These are phyloP conservation scores for Thielaviopsis cerberus DNA, from an alignment of 2,329 filamentous ascomycete species.

Conservation along the genomic window DNA sequence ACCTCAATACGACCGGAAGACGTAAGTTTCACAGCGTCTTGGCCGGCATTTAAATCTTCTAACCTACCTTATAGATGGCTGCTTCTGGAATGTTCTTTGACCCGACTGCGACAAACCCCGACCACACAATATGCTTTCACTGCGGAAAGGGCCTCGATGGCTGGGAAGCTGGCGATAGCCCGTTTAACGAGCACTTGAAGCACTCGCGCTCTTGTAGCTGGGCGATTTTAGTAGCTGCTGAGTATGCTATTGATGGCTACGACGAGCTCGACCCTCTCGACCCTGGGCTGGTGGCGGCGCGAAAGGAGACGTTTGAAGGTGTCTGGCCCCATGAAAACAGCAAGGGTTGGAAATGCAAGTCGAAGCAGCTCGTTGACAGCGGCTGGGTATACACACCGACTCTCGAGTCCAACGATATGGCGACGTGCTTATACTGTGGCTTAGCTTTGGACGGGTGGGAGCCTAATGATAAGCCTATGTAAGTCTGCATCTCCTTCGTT, in stretches of 20 bases:
- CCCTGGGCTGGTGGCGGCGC: slow-evolving; percentile 52
- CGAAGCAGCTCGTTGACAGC: slow-evolving; percentile 75
- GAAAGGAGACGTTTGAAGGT: slow-evolving; percentile 65
- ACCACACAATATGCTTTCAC: slow-evolving; percentile 80
- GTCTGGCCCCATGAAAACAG: slow-evolving; percentile 82
- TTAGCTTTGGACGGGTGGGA: slow-evolving; percentile 90
- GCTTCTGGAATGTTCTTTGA: slow-evolving; percentile 81
- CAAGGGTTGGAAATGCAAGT: slow-evolving; percentile 76
- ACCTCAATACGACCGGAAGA: slow-evolving; percentile 19
- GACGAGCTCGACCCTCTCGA: slow-evolving; percentile 56
- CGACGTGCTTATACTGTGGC: slow-evolving; percentile 79
- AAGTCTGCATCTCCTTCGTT: slow-evolving; percentile 19
- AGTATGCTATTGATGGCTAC: slow-evolving; percentile 42
- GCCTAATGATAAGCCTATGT: slow-evolving; percentile 73
- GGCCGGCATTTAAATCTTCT: slow-evolving; percentile 9
- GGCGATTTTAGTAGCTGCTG: slow-evolving; percentile 52
- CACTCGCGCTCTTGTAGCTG: slow-evolving; percentile 72
- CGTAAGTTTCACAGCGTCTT: slow-evolving; percentile 14
- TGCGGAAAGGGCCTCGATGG: slow-evolving; percentile 73
- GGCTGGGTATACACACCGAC: slow-evolving; percentile 90
- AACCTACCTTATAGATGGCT: slow-evolving; percentile 44
- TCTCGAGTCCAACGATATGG: slow-evolving; percentile 67
- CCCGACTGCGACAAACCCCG: slow-evolving; percentile 53
- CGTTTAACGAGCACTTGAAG: slow-evolving; percentile 66
- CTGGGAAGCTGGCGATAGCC: slow-evolving; percentile 77